Percentiles rank a stretch among this genome's conserved stretches.
Conservation (phyloP, 2,329 filamentous ascomycete genomes). For the Diaporthe ampelina region DNA sequence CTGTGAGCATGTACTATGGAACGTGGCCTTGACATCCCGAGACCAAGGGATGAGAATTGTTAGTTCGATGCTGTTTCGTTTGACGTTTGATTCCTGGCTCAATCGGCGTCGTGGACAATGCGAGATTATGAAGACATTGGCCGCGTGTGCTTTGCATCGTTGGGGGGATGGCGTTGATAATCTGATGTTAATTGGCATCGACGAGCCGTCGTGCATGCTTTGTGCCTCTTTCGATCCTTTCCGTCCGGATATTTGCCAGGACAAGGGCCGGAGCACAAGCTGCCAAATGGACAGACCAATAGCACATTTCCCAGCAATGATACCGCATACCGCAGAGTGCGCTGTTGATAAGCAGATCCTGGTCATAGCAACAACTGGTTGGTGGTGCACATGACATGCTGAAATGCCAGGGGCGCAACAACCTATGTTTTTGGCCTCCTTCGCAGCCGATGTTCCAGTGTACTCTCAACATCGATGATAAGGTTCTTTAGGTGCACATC, state of each 20-base stretch:
- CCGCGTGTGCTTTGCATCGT: not conserved
- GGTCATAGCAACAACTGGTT: not conserved
- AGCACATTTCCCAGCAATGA: not conserved
- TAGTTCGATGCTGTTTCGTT: not conserved
- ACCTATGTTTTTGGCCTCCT: not conserved
- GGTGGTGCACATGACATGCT: not conserved
- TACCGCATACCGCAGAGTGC: not conserved
- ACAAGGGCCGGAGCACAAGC: not conserved
- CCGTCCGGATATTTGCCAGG: not conserved
- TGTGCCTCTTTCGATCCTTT: not conserved
- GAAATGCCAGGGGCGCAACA: not conserved
- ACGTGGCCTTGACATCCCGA: constrained; percentile 41
- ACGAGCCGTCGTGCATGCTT: not conserved
- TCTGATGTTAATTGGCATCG: not conserved
- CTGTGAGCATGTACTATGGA: constrained; percentile 31
- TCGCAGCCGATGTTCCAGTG: not conserved
- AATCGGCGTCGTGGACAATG: not conserved
- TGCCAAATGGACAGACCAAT: not conserved
- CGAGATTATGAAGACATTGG: not conserved
- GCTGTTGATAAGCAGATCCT: not conserved
- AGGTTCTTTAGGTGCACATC: not conserved
- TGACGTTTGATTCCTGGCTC: not conserved
- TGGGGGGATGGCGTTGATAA: not conserved
- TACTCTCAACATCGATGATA: constrained; percentile 22
- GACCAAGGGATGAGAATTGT: not conserved